These are phyloP conservation scores for Aspergillus bombycis DNA, from an alignment of 2,329 filamentous ascomycete species.

Conservation along the genomic window DNA sequence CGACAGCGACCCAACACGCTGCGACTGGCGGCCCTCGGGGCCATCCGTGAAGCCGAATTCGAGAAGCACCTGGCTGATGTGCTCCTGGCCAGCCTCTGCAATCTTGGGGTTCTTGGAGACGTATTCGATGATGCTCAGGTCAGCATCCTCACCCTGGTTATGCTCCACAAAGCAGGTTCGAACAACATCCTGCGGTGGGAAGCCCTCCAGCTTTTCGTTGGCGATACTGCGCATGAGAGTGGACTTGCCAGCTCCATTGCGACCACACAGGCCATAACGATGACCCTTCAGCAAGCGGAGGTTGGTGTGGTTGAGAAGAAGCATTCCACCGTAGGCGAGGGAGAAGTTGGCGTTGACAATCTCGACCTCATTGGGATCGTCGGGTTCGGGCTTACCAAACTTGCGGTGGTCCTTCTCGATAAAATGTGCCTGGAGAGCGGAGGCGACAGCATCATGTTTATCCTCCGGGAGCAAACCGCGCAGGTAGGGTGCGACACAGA, in stretches of 20 bases:
- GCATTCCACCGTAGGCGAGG: constrained; percentile 95
- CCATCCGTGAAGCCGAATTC: constrained; percentile 95
- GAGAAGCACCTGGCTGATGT: constrained; percentile 79
- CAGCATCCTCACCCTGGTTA: constrained; percentile 97
- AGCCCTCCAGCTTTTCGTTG: constrained; percentile 93
- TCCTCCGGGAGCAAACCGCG: constrained; percentile 67
- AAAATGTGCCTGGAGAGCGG: constrained; percentile 76
- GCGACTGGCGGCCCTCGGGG: constrained; percentile 82
- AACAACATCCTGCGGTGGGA: constrained; percentile 88
- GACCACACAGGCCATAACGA: constrained; percentile 93
- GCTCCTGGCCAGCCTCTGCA: constrained; percentile 73
- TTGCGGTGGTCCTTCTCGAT: constrained; percentile 84
- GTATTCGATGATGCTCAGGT: constrained; percentile 93
- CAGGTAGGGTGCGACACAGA: constrained; percentile 74
- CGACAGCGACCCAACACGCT: constrained; percentile 91
- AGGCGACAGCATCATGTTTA: constrained; percentile 67
- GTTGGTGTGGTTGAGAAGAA: constrained; percentile 94
- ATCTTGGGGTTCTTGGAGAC: constrained; percentile 88
- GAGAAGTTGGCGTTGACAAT: constrained; percentile 99
- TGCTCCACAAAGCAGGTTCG: constrained; percentile 98
- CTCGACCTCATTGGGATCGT: constrained; percentile 89
- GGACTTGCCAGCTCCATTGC: constrained; percentile 98
- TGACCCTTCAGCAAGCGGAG: constrained; percentile 93
- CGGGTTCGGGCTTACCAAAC: constrained; percentile 79
- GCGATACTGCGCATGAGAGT: constrained; percentile 97